These are phyloP conservation scores for Fremontodendron californicum DNA, from an alignment of 345 rosid species.

Conservation along the genomic window DNA sequence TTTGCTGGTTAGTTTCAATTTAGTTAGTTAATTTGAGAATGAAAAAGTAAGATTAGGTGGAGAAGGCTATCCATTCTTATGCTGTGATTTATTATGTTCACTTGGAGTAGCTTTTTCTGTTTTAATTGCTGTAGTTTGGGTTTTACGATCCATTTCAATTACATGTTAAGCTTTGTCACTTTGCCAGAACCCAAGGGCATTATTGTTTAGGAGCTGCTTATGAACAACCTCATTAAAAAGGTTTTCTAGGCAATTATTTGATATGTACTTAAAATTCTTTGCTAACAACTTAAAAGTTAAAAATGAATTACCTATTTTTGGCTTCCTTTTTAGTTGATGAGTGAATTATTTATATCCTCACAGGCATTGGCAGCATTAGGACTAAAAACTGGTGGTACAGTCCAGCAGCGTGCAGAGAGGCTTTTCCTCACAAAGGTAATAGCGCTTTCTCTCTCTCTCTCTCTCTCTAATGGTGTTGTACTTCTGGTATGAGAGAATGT, in stretches of 20 bases:
- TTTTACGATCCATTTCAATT: background rate
- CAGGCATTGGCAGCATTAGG: constrained; percentile 88
- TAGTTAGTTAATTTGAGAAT: background rate
- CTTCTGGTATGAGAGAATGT: background rate
- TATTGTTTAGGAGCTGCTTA: background rate
- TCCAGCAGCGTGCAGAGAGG: constrained; percentile 90
- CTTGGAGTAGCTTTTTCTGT: background rate
- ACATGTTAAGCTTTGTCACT: background rate
- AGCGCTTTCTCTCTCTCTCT: background rate
- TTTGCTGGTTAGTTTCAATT: background rate
- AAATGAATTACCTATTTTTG: background rate
- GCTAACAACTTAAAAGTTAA: background rate
- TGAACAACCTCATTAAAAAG: background rate
- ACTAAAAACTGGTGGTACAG: constrained; percentile 86
- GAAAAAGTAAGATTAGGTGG: background rate
- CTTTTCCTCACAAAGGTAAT: constrained; percentile 84
- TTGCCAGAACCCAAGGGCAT: background rate
- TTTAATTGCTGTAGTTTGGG: background rate
- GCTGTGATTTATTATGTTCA: background rate
- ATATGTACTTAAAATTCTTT: background rate
- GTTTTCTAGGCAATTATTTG: background rate
- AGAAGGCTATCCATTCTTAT: background rate
- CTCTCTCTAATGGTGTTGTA: background rate
- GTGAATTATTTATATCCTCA: constrained; percentile 15
- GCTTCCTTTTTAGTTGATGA: background rate